Evolutionary conservation across 768 basidiomycete species (phyloP), one percentile per base, ranked within the genome.

Genomic region (Royoungia palumana): DNA sequence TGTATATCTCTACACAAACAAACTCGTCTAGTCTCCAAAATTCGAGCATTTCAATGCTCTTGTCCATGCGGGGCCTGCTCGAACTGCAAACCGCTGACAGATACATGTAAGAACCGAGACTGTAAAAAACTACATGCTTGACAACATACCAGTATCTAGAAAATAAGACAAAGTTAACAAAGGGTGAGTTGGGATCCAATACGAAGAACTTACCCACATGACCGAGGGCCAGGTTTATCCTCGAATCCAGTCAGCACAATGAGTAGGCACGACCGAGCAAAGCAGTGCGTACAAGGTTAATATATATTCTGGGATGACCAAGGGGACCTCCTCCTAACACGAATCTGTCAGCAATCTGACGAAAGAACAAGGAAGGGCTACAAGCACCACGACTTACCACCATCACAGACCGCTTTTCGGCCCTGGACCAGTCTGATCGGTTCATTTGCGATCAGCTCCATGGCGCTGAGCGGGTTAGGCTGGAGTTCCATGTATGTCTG

Each of bases 241-340:
- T 93, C 44, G 35, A 45, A 37, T 32, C 41, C 25, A 16, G 57
- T 51, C 45, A 56, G 47, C 39, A 42, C 52, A 42, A 39, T 6
- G 12, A 41, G 5, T 30, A 30, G 21, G 14, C 22, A 39, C 34
- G 35, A 20, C 25, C 14, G 27, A 56, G 32, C 14, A 35, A 44
- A 45, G 36, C 36, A 35, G 16, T 35, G 72, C 88, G 51, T 59
- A 93, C 94, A 65, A 99, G 68, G 73, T 98, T 98, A 68, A 99
- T 93, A 63, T 81, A 98, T 51, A 98, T 83, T 75, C 93, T 94
- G 6, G 96, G 96, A 66, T 99, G 96, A 20, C 96, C 96, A 24
- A 99, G 78, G 36, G 96, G 81, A 11, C 95, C 96, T 65, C 84
- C 86, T 70, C 95, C 95, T 98, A 65, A 40, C 36, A 16, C 44